A percentile compares a stretch with the other conserved stretches of the same genome.
phyloP scores from a whole-genome alignment of 306 rosid genomes.

The Vigna mungo region DNA sequence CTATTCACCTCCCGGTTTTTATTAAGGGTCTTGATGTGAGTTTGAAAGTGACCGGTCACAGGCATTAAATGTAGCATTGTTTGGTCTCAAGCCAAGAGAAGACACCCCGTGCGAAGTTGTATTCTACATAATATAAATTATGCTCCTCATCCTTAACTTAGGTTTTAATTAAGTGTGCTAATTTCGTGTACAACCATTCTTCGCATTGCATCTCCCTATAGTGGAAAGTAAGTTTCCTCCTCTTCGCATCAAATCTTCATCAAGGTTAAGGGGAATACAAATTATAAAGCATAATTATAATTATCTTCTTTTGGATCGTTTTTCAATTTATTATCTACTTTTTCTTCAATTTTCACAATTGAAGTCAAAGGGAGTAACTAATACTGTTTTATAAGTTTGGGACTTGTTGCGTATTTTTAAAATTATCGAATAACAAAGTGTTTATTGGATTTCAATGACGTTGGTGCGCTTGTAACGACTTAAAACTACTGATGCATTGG shows the following conservation, averaged over 20 bases:
- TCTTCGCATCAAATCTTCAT: not conserved
- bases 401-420: too few relatives aligned
- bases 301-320: too few relatives aligned
- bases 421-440: too few relatives aligned
- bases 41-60: conserved; percentile 67
- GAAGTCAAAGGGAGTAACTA: too few relatives aligned
- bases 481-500: too few relatives aligned
- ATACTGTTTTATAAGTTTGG: too few relatives aligned
- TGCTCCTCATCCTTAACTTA: conserved; percentile 72
- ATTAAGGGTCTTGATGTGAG: conserved; percentile 68
- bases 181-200: conserved; percentile 58
- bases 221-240: conserved; percentile 42
- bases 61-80: conserved; percentile 61
- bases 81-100: conserved; percentile 76
- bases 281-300: too few relatives aligned
- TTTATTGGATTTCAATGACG: too few relatives aligned
- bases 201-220: conserved; percentile 38
- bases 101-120: conserved; percentile 81
- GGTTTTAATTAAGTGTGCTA: conserved; percentile 75
- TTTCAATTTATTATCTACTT: too few relatives aligned
- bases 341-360: too few relatives aligned
- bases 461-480: too few relatives aligned
- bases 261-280: too few relatives aligned
- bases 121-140: conserved; percentile 67
- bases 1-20: conserved; percentile 63